Evolutionary conservation across 2,329 filamentous ascomycete genomes (phyloP), one percentile per base, ranked within the genome.

Genomic region (Fonsecaea monophora): DNA sequence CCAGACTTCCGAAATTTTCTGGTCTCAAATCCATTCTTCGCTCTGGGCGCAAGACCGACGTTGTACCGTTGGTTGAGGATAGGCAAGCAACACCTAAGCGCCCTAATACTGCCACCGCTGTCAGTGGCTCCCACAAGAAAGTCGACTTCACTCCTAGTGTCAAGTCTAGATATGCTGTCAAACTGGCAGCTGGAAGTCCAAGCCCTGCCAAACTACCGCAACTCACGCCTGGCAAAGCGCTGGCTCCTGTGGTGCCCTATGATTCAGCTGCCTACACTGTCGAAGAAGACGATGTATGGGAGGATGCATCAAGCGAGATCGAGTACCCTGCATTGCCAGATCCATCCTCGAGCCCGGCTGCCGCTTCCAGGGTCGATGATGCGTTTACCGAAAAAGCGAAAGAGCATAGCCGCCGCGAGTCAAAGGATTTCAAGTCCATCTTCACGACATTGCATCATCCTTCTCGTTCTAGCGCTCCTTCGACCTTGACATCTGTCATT

Each of bases 61-160:
- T 86, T 72, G 80, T 83, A 25, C 75, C 88, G 37, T 84, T 84
- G 60, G 75, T 81, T 2, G 76, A 61, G 25, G 58, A 64, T 10
- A 62, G 60, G 37, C 56, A 67, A 30, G 62, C 56, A 15, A 72
- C 68, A 54, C 72, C 72, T 18, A 75, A 73, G 48, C 70, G 78
- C 12, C 74, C 73, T 21, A 68, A 73, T 30, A 61, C 48, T 21
- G 67, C 73, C 4, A 73, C 83, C 18, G 83, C 85, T 5, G 45
- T 55, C 18, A 60, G 53, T 13, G 71, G 68, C 15, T 88, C 89
- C 37, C 85, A 88, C 30, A 91, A 88, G 77, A 96, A 96, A 81
- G 92, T 96, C 40, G 89, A 91, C 59, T 97, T 96, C 74, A 92
- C 90, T 0, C 89, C 89, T 0, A 88, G 87, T 68, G 89, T 89